Evolutionary conservation across 2,329 filamentous ascomycete genomes (phyloP).

Genomic region (Cercospora zeae-maydis): DNA sequence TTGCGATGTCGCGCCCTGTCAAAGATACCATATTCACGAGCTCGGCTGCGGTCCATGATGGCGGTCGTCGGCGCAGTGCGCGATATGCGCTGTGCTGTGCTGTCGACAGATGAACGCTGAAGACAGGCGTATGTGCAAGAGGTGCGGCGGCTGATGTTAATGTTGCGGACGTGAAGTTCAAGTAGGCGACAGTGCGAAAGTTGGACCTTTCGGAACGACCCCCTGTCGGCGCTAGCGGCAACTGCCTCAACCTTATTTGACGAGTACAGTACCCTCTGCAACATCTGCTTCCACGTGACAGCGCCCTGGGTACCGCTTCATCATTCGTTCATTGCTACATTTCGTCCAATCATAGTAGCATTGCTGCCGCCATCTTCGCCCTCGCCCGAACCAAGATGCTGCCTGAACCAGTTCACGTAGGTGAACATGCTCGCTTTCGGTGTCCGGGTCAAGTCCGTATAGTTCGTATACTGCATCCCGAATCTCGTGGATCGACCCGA

Average conservation of each 20-base stretch:
- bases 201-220: background rate
- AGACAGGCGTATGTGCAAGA: background rate
- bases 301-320: too few species aligned
- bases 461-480: conserved; percentile 41
- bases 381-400: conserved; percentile 10
- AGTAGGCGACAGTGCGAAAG: background rate
- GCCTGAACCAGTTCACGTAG: conserved; percentile 37
- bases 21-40: conserved; percentile 20
- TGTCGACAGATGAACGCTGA: background rate
- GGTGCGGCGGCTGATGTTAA: background rate
- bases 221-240: background rate
- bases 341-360: background rate
- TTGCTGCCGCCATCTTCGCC: background rate
- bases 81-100: background rate
- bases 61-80: conserved; percentile 41
- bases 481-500: conserved; percentile 37
- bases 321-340: background rate
- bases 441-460: conserved; percentile 34
- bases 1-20: conserved; percentile 15
- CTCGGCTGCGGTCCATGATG: conserved; percentile 19
- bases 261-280: too few species aligned
- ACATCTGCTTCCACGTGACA: too few species aligned
- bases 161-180: background rate
- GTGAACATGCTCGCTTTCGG: conserved; percentile 42
- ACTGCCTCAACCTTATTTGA: background rate